A percentile compares a stretch with the other conserved stretches of the same genome.
These are phyloP conservation scores for Fusarium sp. DNA, from an alignment of 2,329 filamentous ascomycete genomes.

Conservation along the genomic window DNA sequence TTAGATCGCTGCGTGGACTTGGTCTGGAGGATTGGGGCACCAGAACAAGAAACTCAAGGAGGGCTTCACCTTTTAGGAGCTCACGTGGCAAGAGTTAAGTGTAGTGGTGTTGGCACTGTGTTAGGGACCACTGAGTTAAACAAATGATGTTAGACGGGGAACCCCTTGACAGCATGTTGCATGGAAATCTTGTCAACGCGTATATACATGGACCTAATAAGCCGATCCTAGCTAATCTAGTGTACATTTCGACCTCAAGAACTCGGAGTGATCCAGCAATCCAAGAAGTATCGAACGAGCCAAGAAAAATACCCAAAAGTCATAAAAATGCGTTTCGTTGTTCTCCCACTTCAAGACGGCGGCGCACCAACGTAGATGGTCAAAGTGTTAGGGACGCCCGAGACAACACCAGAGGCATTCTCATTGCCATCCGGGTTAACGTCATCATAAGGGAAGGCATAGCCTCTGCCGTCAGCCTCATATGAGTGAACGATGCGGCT, in stretches of 20 bases:
- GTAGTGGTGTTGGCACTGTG: background rate
- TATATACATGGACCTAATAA: background rate
- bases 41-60: background rate
- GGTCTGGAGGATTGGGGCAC: background rate
- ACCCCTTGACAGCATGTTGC: background rate
- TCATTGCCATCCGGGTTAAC: constrained; percentile 68
- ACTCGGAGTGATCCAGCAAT: constrained; percentile 1
- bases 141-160: background rate
- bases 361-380: constrained; percentile 46
- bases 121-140: background rate
- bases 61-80: background rate
- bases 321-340: background rate
- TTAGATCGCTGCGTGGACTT: background rate
- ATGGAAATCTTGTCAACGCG: background rate
- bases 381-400: constrained; percentile 39
- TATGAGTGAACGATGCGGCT: constrained; percentile 70
- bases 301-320: background rate
- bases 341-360: background rate
- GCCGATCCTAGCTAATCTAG: background rate
- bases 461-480: constrained; percentile 70
- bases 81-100: background rate
- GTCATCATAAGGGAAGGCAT: constrained; percentile 77
- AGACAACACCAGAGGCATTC: constrained; percentile 60
- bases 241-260: background rate
- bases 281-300: background rate